phyloP scores from a whole-genome alignment of 2,329 filamentous ascomycete genomes.

The Xylaria sp. region DNA sequence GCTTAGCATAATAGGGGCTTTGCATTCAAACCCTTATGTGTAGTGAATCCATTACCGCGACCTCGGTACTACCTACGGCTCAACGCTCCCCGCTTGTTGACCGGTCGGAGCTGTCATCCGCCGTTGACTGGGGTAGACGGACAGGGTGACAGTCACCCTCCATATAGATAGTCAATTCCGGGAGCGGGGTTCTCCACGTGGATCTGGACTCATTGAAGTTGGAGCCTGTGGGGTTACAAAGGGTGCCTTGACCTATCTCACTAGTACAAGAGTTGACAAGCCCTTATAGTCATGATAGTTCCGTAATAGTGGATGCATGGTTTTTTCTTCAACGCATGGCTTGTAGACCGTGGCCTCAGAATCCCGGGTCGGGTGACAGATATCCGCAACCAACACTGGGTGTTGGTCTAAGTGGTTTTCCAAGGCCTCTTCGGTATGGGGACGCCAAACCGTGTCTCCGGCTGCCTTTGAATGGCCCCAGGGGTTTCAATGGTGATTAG shows the following conservation, averaged over 20 bases:
- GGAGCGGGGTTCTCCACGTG: neutral
- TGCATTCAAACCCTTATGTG: slow-evolving; percentile 14
- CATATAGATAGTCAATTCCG: too few species aligned
- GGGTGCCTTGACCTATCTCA: neutral
- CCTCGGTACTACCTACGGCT: slow-evolving; percentile 1
- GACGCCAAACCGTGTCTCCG: neutral
- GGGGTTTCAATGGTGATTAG: neutral
- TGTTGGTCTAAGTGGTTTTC: neutral
- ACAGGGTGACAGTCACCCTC: slow-evolving; percentile 20
- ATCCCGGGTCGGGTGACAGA: slow-evolving; percentile 2
- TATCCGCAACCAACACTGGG: neutral
- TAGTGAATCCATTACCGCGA: neutral
- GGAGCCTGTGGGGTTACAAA: neutral
- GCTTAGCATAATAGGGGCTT: slow-evolving; percentile 1
- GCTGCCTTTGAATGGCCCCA: neutral
- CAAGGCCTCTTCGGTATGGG: neutral
- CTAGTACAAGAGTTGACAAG: neutral
- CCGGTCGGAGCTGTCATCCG: neutral
- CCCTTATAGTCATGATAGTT: neutral
- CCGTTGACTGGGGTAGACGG: neutral
- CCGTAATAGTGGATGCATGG: neutral
- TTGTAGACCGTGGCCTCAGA: neutral
- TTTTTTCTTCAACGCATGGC: neutral
- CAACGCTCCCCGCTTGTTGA: neutral
- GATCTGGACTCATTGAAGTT: neutral